Evolutionary conservation across 306 rosid genomes (phyloP).

Genomic region (Cucumis hystrix): DNA sequence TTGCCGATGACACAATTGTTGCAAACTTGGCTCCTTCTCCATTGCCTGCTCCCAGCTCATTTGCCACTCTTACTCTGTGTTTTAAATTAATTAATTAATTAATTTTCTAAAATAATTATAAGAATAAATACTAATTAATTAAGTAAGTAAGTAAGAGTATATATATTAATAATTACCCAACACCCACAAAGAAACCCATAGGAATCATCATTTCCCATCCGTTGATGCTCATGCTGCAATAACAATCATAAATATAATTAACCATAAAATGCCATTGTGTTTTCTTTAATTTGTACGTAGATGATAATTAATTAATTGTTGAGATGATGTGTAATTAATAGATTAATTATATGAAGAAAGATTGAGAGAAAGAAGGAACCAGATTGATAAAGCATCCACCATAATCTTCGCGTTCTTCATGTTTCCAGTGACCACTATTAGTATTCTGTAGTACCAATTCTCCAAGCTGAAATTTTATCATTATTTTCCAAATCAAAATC

Average conservation of each 20-base stretch:
- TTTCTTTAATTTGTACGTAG: no score
- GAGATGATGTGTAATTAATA: no score
- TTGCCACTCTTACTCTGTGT: neutral
- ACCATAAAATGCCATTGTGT: neutral
- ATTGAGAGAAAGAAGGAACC: neutral
- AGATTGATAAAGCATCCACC: neutral
- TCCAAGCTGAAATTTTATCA: neutral
- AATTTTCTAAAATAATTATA: no score
- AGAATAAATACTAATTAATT: no score
- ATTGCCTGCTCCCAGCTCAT: neutral
- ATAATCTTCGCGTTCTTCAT: neutral
- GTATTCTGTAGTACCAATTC: neutral
- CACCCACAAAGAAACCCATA: neutral
- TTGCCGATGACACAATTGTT: neutral
- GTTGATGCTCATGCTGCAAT: neutral
- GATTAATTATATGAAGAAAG: neutral
- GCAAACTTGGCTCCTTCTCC: neutral
- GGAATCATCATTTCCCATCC: slow-evolving; percentile 6
- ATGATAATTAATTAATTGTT: no score
- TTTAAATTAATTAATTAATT: no score
- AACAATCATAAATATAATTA: neutral
- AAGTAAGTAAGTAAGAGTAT: no score
- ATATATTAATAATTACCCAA: neutral
- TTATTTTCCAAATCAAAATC: neutral
- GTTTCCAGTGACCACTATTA: neutral